A percentile compares a stretch with the other conserved stretches of the same genome.
Evolutionary conservation across 208 protist species (phyloP).

Genomic region (Trypanosomatidae sp.): DNA sequence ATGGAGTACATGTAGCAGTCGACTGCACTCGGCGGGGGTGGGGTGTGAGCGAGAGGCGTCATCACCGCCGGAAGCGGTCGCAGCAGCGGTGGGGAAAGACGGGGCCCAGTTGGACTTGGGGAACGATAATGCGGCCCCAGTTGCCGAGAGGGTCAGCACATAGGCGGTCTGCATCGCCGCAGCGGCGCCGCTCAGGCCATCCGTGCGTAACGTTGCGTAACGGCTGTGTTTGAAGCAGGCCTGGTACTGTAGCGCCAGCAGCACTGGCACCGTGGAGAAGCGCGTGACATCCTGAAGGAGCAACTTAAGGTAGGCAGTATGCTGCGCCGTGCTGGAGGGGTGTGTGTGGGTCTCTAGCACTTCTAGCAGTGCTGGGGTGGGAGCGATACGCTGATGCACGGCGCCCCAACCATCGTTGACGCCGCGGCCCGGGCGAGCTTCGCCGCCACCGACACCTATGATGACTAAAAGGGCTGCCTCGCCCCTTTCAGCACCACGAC

Average conservation of each 20-base stretch:
- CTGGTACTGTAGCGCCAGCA: conserved; percentile 43
- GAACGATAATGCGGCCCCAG: background rate
- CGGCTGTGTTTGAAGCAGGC: conserved; percentile 15
- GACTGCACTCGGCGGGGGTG: background rate
- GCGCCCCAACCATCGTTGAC: conserved; percentile 1
- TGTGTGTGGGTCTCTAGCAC: conserved; percentile 42
- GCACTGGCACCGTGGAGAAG: conserved; percentile 30
- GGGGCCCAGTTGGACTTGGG: background rate
- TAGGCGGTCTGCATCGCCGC: conserved; percentile 18
- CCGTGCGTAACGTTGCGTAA: conserved; percentile 16
- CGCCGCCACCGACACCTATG: conserved; percentile 2
- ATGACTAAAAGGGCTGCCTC: background rate
- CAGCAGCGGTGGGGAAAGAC: background rate
- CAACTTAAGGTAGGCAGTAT: conserved; percentile 31
- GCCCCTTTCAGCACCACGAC: background rate
- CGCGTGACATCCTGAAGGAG: conserved; percentile 28
- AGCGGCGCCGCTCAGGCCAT: conserved; percentile 3
- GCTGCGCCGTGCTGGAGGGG: conserved; percentile 20
- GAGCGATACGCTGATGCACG: conserved; percentile 25
- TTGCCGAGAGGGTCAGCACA: conserved; percentile 9
- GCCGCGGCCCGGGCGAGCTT: too few relatives aligned
- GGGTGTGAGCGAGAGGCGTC: background rate
- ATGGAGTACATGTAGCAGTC: background rate
- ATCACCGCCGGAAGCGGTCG: background rate
- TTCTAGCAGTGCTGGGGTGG: conserved; percentile 41